Conservation (phyloP, 345 rosid genomes). For the Corchorus olitorius region DNA sequence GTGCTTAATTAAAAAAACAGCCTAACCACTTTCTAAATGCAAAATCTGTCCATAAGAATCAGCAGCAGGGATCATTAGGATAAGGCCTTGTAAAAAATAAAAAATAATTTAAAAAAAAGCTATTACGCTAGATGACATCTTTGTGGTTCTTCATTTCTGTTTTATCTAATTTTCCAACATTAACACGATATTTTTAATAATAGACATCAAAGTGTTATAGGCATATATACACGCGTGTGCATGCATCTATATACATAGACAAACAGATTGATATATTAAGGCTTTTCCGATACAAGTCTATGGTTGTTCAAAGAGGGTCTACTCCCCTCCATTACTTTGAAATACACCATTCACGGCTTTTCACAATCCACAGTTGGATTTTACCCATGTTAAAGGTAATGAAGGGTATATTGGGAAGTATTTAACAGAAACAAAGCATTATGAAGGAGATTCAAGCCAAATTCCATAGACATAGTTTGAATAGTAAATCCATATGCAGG, state of each 20-base stretch:
- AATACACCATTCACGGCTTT: not conserved
- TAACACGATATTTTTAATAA: not conserved
- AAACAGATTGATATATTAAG: not conserved
- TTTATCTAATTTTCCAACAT: not conserved
- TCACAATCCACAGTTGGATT: not conserved
- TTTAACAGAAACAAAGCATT: not conserved
- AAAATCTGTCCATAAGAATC: constrained; percentile 7
- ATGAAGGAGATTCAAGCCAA: not conserved
- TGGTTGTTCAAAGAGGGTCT: not conserved
- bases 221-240: not conserved
- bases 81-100: not conserved
- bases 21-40: not conserved
- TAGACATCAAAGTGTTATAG: not conserved
- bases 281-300: not conserved
- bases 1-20: not conserved
- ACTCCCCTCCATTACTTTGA: not conserved
- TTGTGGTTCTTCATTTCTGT: not conserved
- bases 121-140: not conserved
- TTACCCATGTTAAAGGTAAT: not conserved
- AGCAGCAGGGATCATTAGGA: constrained; percentile 6
- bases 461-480: not conserved
- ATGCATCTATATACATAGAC: no score
- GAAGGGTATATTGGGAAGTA: not conserved
- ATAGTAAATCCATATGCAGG: not conserved
- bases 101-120: not conserved